Base-by-base conservation (phyloP, 495 filamentous ascomycete genomes). In the Annulohypoxylon bovei region DNA sequence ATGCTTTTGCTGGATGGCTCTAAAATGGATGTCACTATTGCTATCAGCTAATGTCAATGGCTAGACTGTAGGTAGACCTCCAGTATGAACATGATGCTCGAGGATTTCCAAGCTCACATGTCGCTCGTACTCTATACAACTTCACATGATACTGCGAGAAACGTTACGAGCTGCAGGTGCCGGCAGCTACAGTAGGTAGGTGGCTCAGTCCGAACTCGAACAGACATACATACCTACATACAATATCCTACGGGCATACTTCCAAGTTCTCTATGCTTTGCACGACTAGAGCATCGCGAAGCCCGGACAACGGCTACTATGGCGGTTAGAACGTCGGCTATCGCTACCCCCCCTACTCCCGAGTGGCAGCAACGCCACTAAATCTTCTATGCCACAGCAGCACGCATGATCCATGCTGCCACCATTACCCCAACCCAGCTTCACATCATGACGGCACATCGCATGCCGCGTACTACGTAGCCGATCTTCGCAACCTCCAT, bases 391-490 rank as follows among this genome's bases (percentile, higher is more conserved):
- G 69, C 63, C 68, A 72, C 63, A 72, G 64, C 69, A 72, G 63
- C 68, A 63, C 63, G 63, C 69, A 72, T 72, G 68, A 71, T 66
- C 56, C 56, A 66, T 53, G 62, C 58, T 71, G 54, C 64, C 64
- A 68, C 70, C 70, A 72, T 72, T 72, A 72, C 70, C 70, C 70
- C 70, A 72, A 72, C 70, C 70, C 70, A 72, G 65, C 61, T 67
- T 67, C 65, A 65, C 61, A 68, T 65, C 65, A 67, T 72, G 65
- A 72, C 65, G 70, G 65, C 65, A 68, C 56, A 68, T 72, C 70
- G 70, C 70, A 72, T 72, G 39, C 49, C 25, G 65, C 47, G 65
- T 72, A 56, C 47, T 49, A 68, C 65, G 11, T 64, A 46, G 33
- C 60, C 65, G 70, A 68, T 64, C 58, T 42, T 72, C 54, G 40